Evolutionary conservation across 139 green algal genomes (phyloP).

Genomic region (Chlamydomonas asymmetrica): DNA sequence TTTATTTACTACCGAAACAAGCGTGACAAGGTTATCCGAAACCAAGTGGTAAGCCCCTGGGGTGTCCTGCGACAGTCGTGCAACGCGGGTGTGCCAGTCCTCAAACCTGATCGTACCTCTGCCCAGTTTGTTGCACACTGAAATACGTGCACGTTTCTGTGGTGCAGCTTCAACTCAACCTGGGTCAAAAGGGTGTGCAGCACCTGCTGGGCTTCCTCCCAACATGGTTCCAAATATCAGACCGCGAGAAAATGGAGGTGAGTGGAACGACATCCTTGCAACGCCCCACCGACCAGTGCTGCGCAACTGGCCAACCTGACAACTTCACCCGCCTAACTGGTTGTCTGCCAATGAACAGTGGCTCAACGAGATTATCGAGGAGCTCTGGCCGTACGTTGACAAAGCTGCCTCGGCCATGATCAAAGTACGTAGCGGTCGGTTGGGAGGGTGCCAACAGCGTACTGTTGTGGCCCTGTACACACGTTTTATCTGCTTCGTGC

Average conservation of each 20-base stretch:
- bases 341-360: conserved; percentile 62
- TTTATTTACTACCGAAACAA: conserved; percentile 52
- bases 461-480: not conserved
- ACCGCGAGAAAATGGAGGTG: conserved; percentile 85
- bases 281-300: not conserved
- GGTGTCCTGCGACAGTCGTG: not conserved
- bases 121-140: not conserved
- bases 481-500: too few relatives aligned
- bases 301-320: not conserved
- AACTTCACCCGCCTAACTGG: not conserved
- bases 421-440: conserved; percentile 50
- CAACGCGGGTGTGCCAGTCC: not conserved
- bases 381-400: conserved; percentile 89
- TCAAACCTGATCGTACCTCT: not conserved
- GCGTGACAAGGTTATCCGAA: conserved; percentile 40
- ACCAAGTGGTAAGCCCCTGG: conserved; percentile 44
- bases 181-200: conserved; percentile 80
- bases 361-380: conserved; percentile 76
- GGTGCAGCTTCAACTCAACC: conserved; percentile 56
- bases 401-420: conserved; percentile 72
- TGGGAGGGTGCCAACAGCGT: not conserved
- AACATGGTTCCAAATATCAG: conserved; percentile 71
- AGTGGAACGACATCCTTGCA: not conserved
- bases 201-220: conserved; percentile 71
- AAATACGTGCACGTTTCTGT: not conserved